phyloP scores from a whole-genome alignment of 73 alveolate species.

The Stentor coeruleus region DNA sequence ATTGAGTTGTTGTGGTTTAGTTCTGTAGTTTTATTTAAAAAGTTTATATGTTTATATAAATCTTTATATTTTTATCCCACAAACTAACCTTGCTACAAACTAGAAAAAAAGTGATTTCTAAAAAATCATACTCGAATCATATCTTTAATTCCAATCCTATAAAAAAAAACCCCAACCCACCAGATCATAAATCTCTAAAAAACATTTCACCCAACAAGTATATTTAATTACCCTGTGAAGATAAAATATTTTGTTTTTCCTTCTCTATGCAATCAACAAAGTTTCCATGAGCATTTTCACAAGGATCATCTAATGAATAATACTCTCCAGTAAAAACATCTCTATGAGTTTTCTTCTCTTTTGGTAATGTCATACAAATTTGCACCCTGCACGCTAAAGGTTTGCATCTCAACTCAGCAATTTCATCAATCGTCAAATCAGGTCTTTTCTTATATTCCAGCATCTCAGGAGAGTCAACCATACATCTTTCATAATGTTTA shows the following conservation, averaged over 20 bases:
- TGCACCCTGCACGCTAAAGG: conserved; percentile 24
- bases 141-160: too few relatives aligned
- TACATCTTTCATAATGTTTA: conserved; percentile 5
- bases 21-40: too few relatives aligned
- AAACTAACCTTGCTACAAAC: too few relatives aligned
- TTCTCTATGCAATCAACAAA: neutral
- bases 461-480: conserved; percentile 4
- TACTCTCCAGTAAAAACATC: neutral
- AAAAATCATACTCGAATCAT: too few relatives aligned
- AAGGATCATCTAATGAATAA: neutral
- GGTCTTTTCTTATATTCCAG: conserved; percentile 3
- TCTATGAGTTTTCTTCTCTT: neutral
- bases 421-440: conserved; percentile 9
- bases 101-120: too few relatives aligned
- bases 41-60: too few relatives aligned
- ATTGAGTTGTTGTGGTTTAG: too few relatives aligned
- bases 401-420: conserved; percentile 21
- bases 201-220: neutral
- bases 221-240: neutral
- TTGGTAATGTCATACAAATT: conserved; percentile 6
- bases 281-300: neutral
- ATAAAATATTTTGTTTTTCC: neutral
- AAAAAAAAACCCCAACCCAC: too few relatives aligned
- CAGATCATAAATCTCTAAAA: neutral
- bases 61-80: too few relatives aligned